Evolutionary conservation across 805 yeast species (phyloP), one percentile per base, ranked within the genome.

Genomic region (Brettanomyces custersianus): DNA sequence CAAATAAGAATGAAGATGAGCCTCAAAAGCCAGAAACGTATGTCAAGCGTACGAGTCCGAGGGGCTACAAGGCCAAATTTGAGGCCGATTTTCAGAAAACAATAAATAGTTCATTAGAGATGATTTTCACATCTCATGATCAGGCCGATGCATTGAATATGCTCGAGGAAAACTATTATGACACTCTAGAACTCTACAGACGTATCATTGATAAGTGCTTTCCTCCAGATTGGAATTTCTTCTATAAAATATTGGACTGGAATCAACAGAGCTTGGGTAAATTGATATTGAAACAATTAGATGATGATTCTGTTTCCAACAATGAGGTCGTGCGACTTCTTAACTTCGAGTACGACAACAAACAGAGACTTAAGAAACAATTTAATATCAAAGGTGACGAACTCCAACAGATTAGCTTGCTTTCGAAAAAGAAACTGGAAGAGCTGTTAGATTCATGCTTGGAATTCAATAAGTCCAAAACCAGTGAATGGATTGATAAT

Each of bases 401-500:
- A 30, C 44, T 67, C 41, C 62, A 70, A 43, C 59, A 79, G 48
- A 63, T 81, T 54, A 77, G 87, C 5, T 31, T 54, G 7, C 33
- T 57, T 13, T 36, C 46, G 5, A 87, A 78, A 27, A 80, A 77
- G 21, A 74, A 79, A 43, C 86, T 83, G 55, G 78, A 78, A 37
- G 66, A 67, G 24, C 69, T 92, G 9, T 67, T 88, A 47, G 79
- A 75, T 37, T 96, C 90, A 51, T 88, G 86, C 54, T 62, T 85
- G 55, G 66, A 70, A 40, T 70, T 87, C 44, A 75, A 86, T 36
- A 72, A 80, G 3, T 59, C 59, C 17, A 86, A 86, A 55, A 80
- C 90, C 68, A 71, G 70, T 12, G 94, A 86, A 59, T 92, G 97
- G 97, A 74, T 85, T 56, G 55, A 56, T 4, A 83, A 77, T 42